Conservation (phyloP, 139 green algal genomes). For the Coccomyxa sp. region DNA sequence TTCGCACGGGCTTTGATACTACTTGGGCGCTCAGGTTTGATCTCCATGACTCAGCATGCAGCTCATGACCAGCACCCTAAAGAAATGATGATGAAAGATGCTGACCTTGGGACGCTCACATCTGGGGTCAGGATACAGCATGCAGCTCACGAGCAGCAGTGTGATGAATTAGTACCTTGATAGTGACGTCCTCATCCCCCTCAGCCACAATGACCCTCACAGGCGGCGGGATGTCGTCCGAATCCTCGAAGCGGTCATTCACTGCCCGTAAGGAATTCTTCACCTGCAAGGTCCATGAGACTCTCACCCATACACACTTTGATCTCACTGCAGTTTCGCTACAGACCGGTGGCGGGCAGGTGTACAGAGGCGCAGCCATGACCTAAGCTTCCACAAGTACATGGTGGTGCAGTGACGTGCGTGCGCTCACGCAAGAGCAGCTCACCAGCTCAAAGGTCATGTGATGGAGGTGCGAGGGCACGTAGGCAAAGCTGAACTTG, state of each 20-base stretch:
- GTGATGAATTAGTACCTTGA: no score
- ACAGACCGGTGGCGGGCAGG: no score
- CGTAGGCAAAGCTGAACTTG: conserved; percentile 92
- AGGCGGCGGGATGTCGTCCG: conserved; percentile 69
- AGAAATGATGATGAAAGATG: background rate
- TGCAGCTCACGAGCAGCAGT: no score
- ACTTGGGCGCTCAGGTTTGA: no score
- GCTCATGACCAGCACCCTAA: no score
- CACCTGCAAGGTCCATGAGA: background rate
- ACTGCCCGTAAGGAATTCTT: conserved; percentile 39
- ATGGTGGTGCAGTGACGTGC: no score
- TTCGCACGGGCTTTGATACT: background rate
- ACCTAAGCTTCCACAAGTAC: no score
- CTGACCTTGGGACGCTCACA: background rate
- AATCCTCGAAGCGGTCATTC: conserved; percentile 81
- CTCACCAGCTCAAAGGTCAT: conserved; percentile 93
- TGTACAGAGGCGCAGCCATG: no score
- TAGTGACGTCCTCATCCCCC: conserved; percentile 94
- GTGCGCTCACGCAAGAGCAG: background rate
- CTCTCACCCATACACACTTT: background rate
- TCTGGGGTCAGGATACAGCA: background rate
- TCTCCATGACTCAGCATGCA: no score
- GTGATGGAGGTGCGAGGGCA: conserved; percentile 96
- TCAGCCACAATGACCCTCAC: conserved; percentile 95
- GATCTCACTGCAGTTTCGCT: background rate